A percentile compares a stretch with the other conserved stretches of the same genome.
phyloP scores from a whole-genome alignment of 257 asterid genomes.

The Hygrophila difformis region DNA sequence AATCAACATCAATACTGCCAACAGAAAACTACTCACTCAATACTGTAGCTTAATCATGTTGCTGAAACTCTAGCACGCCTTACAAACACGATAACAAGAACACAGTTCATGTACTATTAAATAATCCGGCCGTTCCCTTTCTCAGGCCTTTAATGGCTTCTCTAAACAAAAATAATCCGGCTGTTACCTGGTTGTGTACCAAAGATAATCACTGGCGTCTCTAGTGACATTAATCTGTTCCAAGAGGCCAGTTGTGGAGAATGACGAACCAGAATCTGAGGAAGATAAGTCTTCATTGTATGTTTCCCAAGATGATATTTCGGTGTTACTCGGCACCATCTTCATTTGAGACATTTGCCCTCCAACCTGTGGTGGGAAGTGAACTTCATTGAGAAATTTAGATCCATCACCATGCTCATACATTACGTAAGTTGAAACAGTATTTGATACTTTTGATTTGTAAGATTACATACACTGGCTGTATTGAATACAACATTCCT shows the following conservation, averaged over 20 bases:
- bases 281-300: slow-evolving; percentile 76
- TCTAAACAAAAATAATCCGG: too few relatives aligned
- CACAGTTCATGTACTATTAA: too few relatives aligned
- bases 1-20: slow-evolving; percentile 60
- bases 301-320: slow-evolving; percentile 80
- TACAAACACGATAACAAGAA: too few relatives aligned
- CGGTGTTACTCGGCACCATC: slow-evolving; percentile 51
- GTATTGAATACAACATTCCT: slow-evolving; percentile 79
- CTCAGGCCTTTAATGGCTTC: too few relatives aligned
- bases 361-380: slow-evolving; percentile 47
- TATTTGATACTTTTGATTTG: background rate
- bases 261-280: slow-evolving; percentile 59
- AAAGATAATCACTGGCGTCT: slow-evolving; percentile 81
- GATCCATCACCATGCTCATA: too few relatives aligned
- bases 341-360: slow-evolving; percentile 74
- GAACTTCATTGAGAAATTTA: too few relatives aligned
- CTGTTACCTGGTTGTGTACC: slow-evolving; percentile 85
- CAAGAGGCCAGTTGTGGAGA: slow-evolving; percentile 64
- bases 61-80: too few relatives aligned
- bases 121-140: too few relatives aligned
- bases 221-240: slow-evolving; percentile 92
- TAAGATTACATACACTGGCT: slow-evolving; percentile 58
- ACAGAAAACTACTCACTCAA: background rate
- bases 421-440: background rate
- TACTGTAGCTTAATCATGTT: background rate